Conservation (phyloP, 805 yeast genomes). For the Pichia scutulata region DNA sequence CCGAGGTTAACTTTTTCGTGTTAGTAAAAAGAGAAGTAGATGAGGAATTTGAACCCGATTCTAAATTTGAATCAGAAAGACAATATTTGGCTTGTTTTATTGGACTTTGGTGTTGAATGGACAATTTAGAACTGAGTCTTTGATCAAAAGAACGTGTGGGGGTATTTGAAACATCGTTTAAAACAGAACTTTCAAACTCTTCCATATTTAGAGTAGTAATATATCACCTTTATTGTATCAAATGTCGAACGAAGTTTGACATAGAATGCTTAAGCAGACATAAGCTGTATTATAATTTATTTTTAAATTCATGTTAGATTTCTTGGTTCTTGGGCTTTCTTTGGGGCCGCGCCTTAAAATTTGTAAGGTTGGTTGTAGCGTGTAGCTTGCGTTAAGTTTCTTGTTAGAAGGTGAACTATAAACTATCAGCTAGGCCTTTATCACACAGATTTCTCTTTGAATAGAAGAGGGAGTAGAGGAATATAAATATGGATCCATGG, state of each 20-base stretch:
- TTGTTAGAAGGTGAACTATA: neutral
- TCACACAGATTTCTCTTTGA: neutral
- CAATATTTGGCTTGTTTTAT: neutral
- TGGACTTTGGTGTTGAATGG: constrained; percentile 1
- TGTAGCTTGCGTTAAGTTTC: neutral
- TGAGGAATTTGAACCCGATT: neutral
- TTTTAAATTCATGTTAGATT: neutral
- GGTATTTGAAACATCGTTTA: neutral
- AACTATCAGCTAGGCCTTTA: neutral
- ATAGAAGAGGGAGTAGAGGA: neutral
- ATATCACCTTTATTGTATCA: neutral
- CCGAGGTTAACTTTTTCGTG: neutral
- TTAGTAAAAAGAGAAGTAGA: neutral
- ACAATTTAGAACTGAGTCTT: constrained; percentile 4
- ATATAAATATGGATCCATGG: constrained; percentile 28
- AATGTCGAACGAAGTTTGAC: neutral
- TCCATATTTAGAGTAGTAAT: neutral
- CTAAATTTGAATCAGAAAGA: neutral
- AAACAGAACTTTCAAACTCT: neutral
- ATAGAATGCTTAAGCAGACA: neutral
- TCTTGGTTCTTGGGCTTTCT: neutral
- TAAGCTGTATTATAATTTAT: neutral
- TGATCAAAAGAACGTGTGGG: constrained; percentile 3
- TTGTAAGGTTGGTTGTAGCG: neutral
- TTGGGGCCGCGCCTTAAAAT: neutral